Evolutionary conservation across 148 eudicot genomes (phyloP), one percentile per base, ranked within the genome.

Genomic region (Silene conica): DNA sequence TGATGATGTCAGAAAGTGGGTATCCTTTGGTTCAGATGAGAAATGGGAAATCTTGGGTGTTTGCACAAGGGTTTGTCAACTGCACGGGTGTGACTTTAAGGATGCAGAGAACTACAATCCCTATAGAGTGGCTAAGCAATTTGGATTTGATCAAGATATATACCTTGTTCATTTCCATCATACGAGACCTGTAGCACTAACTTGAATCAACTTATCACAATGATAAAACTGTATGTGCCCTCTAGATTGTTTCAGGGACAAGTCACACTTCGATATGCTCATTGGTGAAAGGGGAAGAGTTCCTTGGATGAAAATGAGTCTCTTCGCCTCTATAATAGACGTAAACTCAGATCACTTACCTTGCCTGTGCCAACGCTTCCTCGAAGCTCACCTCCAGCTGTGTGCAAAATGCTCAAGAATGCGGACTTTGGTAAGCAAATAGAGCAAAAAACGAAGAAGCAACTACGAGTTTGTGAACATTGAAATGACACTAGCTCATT

Each of bases 101-200:
- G 87, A 83, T 38, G 43, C 8, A 38, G 43, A 38, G 74, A 75
- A 72, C 43, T 89, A 89, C 63, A 67, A 70, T 1, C 92, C 92
- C 11, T 83, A 85, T 73, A 74, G 87, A 41, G 88, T 83, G 6
- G 86, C 85, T 12, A 74, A 77, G 85, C 90, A 86, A 67, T 89
- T 89, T 72, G 90, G 92, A 5, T 67, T 81, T 69, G 90, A 89
- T 76, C 92, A 89, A 63, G 87, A 83, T 71, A 55, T 71, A 55
- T 88, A 67, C 87, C 87, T 1, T 57, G 16, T 77, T 71, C 11
- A 21, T 77, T 38, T 16, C 72, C 56, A 43, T 56, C 38, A 8
- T 6, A 38, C 7, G 43, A 19, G 43, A 20, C 72, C 2, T 31
- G 34, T 31, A 31, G 2, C 34, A 1, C 34, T 31, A 31, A 31